phyloP scores from a whole-genome alignment of 306 rosid species.

The Cicer arietinum region DNA sequence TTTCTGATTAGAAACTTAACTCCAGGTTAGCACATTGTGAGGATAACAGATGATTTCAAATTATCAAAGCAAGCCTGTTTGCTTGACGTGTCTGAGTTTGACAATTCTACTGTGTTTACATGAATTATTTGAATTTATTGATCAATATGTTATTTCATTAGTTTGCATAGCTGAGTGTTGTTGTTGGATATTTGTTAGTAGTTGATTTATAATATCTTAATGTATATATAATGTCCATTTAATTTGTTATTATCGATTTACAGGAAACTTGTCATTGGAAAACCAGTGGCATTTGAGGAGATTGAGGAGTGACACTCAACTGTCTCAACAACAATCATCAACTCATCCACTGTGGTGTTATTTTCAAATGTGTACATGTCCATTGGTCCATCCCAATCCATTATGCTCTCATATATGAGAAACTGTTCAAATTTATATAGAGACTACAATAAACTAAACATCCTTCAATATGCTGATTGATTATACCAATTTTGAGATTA shows the following conservation, averaged over 20 bases:
- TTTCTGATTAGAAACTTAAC: conserved; percentile 9
- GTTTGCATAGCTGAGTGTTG: background rate
- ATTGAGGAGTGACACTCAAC: conserved; percentile 74
- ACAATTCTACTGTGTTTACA: conserved; percentile 2
- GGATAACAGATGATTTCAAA: background rate
- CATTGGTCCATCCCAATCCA: conserved; percentile 14
- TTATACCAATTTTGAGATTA: conserved; percentile 37
- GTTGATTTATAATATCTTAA: conserved; percentile 6
- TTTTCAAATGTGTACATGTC: conserved; percentile 48
- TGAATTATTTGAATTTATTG: background rate
- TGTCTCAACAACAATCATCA: conserved; percentile 63
- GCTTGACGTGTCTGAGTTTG: conserved; percentile 8
- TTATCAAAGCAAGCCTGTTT: background rate
- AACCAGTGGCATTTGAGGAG: conserved; percentile 66
- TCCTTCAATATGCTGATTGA: conserved; percentile 42
- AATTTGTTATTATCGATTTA: conserved; percentile 29
- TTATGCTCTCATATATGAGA: conserved; percentile 34
- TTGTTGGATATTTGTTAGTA: background rate
- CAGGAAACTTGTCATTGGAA: conserved; percentile 73
- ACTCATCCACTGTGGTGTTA: conserved; percentile 57
- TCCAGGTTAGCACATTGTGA: conserved; percentile 1
- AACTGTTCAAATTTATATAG: conserved; percentile 23
- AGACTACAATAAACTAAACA: conserved; percentile 29
- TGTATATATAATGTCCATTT: background rate
- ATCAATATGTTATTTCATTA: background rate